These are phyloP conservation scores for Kodamaea kaohsiungensis DNA, from an alignment of 805 yeast genomes.

Conservation along the genomic window DNA sequence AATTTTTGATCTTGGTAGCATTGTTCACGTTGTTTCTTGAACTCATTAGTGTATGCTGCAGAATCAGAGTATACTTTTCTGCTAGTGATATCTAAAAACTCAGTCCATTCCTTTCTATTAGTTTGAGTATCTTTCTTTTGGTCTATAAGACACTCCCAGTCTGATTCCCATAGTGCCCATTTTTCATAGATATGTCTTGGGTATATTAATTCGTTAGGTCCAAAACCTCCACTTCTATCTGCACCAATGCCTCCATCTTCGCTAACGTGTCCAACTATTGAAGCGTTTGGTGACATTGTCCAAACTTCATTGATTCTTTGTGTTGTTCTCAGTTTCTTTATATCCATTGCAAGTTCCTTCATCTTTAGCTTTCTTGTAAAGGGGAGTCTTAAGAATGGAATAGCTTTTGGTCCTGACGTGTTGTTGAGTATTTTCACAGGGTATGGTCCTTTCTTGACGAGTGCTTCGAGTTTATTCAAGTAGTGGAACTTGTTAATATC, in stretches of 20 bases:
- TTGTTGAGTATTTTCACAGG: constrained; percentile 31
- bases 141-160: constrained; percentile 35
- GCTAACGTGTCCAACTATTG: constrained; percentile 7
- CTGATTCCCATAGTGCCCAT: constrained; percentile 31
- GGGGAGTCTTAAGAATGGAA: constrained; percentile 32
- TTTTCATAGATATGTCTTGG: constrained; percentile 29
- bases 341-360: constrained; percentile 31
- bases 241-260: constrained; percentile 34
- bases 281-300: constrained; percentile 14
- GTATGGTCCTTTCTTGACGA: constrained; percentile 38
- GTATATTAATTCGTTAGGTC: constrained; percentile 28
- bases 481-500: constrained; percentile 30
- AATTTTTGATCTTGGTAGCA: constrained; percentile 5
- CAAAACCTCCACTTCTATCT: constrained; percentile 28
- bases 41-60: constrained; percentile 4
- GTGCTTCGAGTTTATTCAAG: constrained; percentile 18
- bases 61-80: neutral
- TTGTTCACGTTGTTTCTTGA: neutral
- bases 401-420: constrained; percentile 31
- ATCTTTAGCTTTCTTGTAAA: constrained; percentile 13
- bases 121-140: neutral
- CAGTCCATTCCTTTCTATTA: constrained; percentile 11
- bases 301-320: constrained; percentile 30
- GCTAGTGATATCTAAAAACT: constrained; percentile 12
- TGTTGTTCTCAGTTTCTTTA: constrained; percentile 29